Base-by-base conservation (phyloP, 148 eudicot species). In the Suaeda aralocaspica region DNA sequence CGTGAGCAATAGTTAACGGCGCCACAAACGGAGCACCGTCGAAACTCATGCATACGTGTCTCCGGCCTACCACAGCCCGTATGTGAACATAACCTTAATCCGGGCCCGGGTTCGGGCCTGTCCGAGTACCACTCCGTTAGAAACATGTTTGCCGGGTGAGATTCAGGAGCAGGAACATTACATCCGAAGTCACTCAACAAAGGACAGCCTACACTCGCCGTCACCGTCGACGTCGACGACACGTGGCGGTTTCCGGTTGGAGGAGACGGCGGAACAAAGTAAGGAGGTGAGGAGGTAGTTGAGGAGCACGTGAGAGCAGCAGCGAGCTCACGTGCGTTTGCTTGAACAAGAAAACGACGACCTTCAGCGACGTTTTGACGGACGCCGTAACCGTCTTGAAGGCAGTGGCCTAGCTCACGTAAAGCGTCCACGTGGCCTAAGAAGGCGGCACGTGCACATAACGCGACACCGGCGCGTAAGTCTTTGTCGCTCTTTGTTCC, bases 301-400 rank as follows among this genome's bases (percentile, higher is more conserved):
- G 84, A 67, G 0, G 82, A 18, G 19, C 76, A 68, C 14, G 84
- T 57, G 29, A 87, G 64, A 6, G 88, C 89, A 0, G 83, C 64
- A 14, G 91, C 92, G 1, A 93, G 86, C 85, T 93, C 98, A 29
- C 92, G 90, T 4, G 98, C 95, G 85, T 93, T 93, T 51, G 98
- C 98, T 48, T 87, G 96, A 62, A 93, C 90, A 0, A 93, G 81
- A 61, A 93, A 90, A 0, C 92, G 87, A 5, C 96, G 87, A 0
- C 98, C 98, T 53, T 90, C 96, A 10, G 88, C 63, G 34, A 90
- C 64, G 87, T 87, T 93, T 18, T 84, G 94, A 19, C 84, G 85
- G 18, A 93, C 95, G 53, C 98, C 98, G 76, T 93, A 93, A n/a
- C 98, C 98, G 82, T 93, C 98, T 57, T 93, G 98, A 0, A 93